phyloP scores from a whole-genome alignment of 805 yeast species.

The Teunomyces gatunensis region DNA sequence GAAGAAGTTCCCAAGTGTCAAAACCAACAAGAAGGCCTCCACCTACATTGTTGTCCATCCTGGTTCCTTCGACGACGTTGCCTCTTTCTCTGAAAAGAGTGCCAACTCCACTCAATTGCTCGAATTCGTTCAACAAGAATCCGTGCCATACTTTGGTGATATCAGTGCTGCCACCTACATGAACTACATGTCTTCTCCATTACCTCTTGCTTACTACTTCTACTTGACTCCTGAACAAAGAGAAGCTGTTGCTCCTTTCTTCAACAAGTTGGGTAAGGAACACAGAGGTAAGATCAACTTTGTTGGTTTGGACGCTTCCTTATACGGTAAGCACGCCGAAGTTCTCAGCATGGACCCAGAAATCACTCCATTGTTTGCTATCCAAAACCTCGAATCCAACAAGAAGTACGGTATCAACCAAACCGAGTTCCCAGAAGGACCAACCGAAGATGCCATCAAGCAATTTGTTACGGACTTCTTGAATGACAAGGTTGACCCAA shows the following conservation, averaged over 20 bases:
- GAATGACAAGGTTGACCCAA: constrained; percentile 66
- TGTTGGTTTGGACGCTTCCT: constrained; percentile 81
- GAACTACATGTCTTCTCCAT: constrained; percentile 63
- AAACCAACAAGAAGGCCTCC: constrained; percentile 22
- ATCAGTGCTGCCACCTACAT: constrained; percentile 76
- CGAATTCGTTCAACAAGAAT: constrained; percentile 56
- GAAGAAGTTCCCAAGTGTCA: constrained; percentile 27
- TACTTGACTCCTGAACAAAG: constrained; percentile 69
- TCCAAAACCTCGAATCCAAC: constrained; percentile 69
- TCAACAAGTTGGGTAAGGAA: constrained; percentile 66
- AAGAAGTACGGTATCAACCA: constrained; percentile 79
- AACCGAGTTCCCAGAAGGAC: constrained; percentile 46
- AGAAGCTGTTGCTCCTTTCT: constrained; percentile 47
- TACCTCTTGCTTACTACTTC: constrained; percentile 88
- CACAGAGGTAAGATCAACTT: constrained; percentile 80
- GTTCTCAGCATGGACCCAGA: constrained; percentile 79
- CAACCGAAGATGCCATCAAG: constrained; percentile 46
- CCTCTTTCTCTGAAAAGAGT: constrained; percentile 41
- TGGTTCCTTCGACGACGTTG: constrained; percentile 39
- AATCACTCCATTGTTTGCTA: constrained; percentile 81
- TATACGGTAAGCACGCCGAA: constrained; percentile 83
- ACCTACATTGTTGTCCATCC: constrained; percentile 50
- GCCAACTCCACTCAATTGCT: constrained; percentile 35
- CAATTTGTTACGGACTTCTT: constrained; percentile 62
- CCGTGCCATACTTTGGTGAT: constrained; percentile 85